Base-by-base conservation (phyloP, 306 rosid species). In the Quercus alba region DNA sequence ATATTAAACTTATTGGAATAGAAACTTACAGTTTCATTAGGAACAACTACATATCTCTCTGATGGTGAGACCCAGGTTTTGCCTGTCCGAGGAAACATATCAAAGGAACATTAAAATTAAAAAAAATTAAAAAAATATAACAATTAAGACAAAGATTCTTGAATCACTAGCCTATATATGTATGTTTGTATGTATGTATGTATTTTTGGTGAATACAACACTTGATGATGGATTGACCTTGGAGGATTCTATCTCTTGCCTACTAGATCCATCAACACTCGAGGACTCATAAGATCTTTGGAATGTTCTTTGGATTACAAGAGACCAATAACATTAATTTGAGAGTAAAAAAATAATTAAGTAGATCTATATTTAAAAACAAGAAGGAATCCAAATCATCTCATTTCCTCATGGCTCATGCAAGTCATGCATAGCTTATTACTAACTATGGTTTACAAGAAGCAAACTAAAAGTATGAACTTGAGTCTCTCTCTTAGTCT, bases 181-280 rank as follows among this genome's bases (percentile, higher is more conserved):
- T 5, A 1, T 33, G 0, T 35, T 1, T 35, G 0, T 38, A 8
- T 38, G 3, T 38, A 7, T 38, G 46, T 0, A 7, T 38, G 46
- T 2, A 38, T 38, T 38, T 55, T 77, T 3, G 72, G 74, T 77
- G 79, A 83, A 64, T 68, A 82, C 76, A 61, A 82, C 17, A 93
- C 98, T 97, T 90, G 94, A 81, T 51, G 90, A 75, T 77, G 90
- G 85, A 75, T 89, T 94, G 15, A 85, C 77, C 14, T 88, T 86
- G 70, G 99, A 85, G 62, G 98, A 84, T 84, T 80, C 91, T 81
- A 95, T 88, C 62, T 85, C 91, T 69, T 81, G 97, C 62, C 99
- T 94, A 56, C 88, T 77, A 74, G 86, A 87, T 74, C 98, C 99
- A 81, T 95, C 98, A 77, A 87, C 97, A 77, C 93, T 95, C 80